Conservation (phyloP, 2,329 filamentous ascomycete genomes). For the Penicillium olsonii region DNA sequence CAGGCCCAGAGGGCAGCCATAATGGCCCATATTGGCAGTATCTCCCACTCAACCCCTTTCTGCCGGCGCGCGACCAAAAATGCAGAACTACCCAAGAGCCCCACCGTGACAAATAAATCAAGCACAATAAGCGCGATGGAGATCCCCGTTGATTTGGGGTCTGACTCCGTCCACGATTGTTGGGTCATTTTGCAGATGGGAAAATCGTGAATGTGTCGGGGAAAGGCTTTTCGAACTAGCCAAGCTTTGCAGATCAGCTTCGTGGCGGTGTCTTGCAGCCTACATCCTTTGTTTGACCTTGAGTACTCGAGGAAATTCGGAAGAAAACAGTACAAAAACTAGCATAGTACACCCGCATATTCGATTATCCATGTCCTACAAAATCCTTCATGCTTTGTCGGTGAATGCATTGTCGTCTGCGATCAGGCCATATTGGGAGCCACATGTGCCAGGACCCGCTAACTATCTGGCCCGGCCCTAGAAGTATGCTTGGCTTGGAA, state of each 20-base stretch:
- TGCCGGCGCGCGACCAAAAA: not conserved
- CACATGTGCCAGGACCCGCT: too few relatives aligned
- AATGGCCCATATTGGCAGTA: not conserved
- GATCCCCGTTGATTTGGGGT: not conserved
- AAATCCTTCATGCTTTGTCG: not conserved
- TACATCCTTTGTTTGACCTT: not conserved
- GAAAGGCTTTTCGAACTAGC: not conserved
- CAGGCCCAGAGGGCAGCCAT: not conserved
- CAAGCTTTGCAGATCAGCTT: not conserved
- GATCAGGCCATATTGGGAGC: too few relatives aligned
- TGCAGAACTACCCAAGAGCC: not conserved
- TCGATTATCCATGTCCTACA: too few relatives aligned
- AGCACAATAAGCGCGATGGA: not conserved
- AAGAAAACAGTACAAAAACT: not conserved
- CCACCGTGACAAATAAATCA: not conserved
- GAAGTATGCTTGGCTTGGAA: too few relatives aligned
- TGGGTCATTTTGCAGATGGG: not conserved
- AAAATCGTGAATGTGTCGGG: not conserved
- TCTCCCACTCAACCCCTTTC: not conserved
- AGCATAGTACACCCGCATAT: too few relatives aligned
- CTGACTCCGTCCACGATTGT: not conserved
- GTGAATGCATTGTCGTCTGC: not conserved
- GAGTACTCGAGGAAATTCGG: not conserved
- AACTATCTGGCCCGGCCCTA: too few relatives aligned
- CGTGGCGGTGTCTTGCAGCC: not conserved